Evolutionary conservation across 2,329 filamentous ascomycete species (phyloP).

Genomic region (Aspergillus brunneoviolaceus): DNA sequence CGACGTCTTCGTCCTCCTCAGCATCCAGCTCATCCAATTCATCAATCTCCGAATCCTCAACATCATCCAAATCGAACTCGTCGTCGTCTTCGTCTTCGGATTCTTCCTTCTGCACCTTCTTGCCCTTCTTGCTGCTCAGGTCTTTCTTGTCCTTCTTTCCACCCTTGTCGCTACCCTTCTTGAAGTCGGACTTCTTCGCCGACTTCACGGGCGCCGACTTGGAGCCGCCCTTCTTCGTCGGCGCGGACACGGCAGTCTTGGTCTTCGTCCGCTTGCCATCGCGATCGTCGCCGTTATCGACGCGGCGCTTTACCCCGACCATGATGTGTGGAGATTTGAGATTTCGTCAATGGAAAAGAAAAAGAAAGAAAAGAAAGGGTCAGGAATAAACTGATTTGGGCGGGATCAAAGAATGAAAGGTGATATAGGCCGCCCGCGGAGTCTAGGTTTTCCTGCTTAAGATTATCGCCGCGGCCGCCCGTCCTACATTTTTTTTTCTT

Average conservation of each 20-base stretch:
- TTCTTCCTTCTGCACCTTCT: conserved; percentile 38
- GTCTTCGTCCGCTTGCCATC: conserved; percentile 43
- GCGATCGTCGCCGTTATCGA: conserved; percentile 39
- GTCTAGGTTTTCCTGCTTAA: conserved; percentile 9
- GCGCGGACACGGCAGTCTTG: conserved; percentile 17
- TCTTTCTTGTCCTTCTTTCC: conserved; percentile 35
- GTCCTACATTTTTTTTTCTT: conserved; percentile 16
- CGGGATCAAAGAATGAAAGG: neutral
- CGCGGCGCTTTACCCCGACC: conserved; percentile 44
- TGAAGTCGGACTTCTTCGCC: conserved; percentile 21
- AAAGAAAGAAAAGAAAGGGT: neutral
- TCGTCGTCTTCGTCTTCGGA: conserved; percentile 51
- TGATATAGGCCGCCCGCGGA: conserved; percentile 6
- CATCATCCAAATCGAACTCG: conserved; percentile 57
- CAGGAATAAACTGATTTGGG: neutral
- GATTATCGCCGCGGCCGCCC: conserved; percentile 10
- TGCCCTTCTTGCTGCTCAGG: conserved; percentile 37
- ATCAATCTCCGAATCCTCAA: conserved; percentile 43
- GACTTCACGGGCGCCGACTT: conserved; percentile 29
- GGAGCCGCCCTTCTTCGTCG: conserved; percentile 24
- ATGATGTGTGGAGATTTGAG: conserved; percentile 25
- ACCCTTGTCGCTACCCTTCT: conserved; percentile 30
- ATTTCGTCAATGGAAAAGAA: conserved; percentile 1
- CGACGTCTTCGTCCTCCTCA: conserved; percentile 54
- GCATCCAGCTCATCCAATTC: conserved; percentile 43